Percentiles rank a stretch among this genome's conserved stretches.
These are phyloP conservation scores for Coemansia sp. DNA, from an alignment of 192 early-diverging fungal genomes.

Conservation along the genomic window DNA sequence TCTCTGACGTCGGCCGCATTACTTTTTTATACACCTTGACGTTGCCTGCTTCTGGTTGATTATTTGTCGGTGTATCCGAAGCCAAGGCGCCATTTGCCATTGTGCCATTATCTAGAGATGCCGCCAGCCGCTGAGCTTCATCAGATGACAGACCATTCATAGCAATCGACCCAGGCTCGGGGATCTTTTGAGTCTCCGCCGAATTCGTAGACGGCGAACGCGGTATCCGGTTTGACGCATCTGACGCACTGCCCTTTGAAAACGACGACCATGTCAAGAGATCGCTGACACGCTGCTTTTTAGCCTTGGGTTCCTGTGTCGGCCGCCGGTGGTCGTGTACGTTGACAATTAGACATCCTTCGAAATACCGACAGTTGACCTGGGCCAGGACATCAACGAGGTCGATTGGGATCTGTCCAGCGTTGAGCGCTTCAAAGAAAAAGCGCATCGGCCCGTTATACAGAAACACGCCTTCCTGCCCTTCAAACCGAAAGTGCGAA, in stretches of 20 bases:
- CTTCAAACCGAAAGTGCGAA: conserved; percentile 74
- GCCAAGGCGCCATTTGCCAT: neutral
- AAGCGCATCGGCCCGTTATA: conserved; percentile 55
- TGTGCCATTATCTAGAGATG: neutral
- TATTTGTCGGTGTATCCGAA: conserved; percentile 6
- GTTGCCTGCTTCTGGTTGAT: neutral
- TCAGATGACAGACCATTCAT: neutral
- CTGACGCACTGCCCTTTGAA: neutral
- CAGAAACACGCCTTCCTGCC: conserved; percentile 55
- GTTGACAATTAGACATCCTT: conserved; percentile 69
- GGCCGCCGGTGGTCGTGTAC: conserved; percentile 65
- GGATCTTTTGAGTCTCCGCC: conserved; percentile 3
- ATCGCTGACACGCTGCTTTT: conserved; percentile 26
- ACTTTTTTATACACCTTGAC: conserved; percentile 39
- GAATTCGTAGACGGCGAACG: neutral
- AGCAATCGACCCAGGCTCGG: conserved; percentile 18
- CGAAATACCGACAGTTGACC: conserved; percentile 51
- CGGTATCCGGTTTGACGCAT: neutral
- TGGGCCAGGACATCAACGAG: conserved; percentile 67
- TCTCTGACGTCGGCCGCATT: conserved; percentile 50
- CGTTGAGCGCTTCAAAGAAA: conserved; percentile 56
- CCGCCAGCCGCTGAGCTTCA: neutral
- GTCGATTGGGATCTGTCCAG: conserved; percentile 60
- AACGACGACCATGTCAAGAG: conserved; percentile 39
- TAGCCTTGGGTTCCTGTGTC: conserved; percentile 27